Base-by-base conservation (phyloP, 371 early-diverging fungal species). In the Globomyces sp. region DNA sequence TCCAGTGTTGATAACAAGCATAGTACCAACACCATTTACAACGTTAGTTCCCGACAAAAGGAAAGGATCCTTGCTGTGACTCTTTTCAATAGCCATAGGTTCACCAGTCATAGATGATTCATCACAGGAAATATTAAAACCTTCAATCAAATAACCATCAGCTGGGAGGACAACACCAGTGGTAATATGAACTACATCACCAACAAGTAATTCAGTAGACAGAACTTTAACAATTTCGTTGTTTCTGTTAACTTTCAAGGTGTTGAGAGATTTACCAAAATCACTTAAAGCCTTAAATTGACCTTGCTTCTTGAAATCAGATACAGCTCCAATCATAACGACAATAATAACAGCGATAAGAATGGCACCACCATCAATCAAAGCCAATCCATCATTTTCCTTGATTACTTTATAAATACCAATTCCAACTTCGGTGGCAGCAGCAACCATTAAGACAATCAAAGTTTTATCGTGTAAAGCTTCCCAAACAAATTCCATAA, bases 31-130 rank as follows among this genome's bases (percentile, higher is more conserved):
- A 43, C 98, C 98, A 68, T 92, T 92, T 6, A 91, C 78, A 6
- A 97, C 87, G 70, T 92, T 93, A 66, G 92, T 87, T 41, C 98
- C 98, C 62, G 92, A 91, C 11, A 96, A 79, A 44, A 98, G 81
- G 74, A 94, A 94, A 44, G 89, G 89, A 68, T 94, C 92, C 2
- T 71, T 78, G 48, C 96, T 89, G 70, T 96, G 97, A 61, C 98
- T 98, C 51, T 79, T 79, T 39, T 57, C 24, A 34, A 96, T 91
- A 67, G 89, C 85, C 49, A 93, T 59, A 60, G 93, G 90, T 75
- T 89, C 90, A 52, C 95, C 91, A 52, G 91, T 91, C 66, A 93
- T 78, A 68, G 91, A 87, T 39, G 86, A 77, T 72, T 92, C 77
- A 67, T 77, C 80, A n/a, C 65, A 34, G 11, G 58, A 40, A 36